Base-by-base conservation (phyloP, 768 basidiomycete species). In the Kwoniella mangroviensis region DNA sequence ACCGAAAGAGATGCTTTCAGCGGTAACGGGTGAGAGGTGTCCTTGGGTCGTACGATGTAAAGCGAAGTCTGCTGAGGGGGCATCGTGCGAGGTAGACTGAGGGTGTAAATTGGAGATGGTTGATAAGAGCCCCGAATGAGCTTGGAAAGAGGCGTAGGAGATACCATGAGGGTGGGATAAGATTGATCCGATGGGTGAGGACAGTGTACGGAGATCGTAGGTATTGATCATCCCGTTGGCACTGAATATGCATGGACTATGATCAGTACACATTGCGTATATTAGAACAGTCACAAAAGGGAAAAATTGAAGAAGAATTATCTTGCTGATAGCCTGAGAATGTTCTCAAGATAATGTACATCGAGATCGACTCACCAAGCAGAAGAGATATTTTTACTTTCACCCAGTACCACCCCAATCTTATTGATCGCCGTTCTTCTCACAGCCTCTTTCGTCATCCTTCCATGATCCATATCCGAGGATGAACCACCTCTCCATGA, bases 121-220 rank as follows among this genome's bases (percentile, higher is more conserved):
- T 6, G 77, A 73, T 67, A 78, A 70, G 45, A 80, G 67, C 11
- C 79, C 79, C 1, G 79, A 80, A 62, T 80, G 79, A 28, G 77
- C 2, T 56, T 80, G 79, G 69, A 77, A 80, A 3, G 70, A 72
- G 3, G 79, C 79, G 3, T 45, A 65, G 6, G 72, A 34, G 0
- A 76, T 80, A 0, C 79, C 79, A 21, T 45, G 34, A 7, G 71
- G 68, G 2, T 80, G 76, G 49, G 65, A 73, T n/a, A 80, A 63
- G 56, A 68, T 58, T 7, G 71, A 73, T 11, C 64, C 21, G 7
- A 62, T 41, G 0, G 76, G 72, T 19, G 24, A 4, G 17, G 65
- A 56, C 28, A 76, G 55, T 3, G 76, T 66, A 0, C 79, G 67
- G 13, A 80, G 60, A 64, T 80, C 79, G 59, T 75, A 73, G 22